phyloP scores from a whole-genome alignment of 2,329 filamentous ascomycete genomes.

The Exophiala alcalophila region DNA sequence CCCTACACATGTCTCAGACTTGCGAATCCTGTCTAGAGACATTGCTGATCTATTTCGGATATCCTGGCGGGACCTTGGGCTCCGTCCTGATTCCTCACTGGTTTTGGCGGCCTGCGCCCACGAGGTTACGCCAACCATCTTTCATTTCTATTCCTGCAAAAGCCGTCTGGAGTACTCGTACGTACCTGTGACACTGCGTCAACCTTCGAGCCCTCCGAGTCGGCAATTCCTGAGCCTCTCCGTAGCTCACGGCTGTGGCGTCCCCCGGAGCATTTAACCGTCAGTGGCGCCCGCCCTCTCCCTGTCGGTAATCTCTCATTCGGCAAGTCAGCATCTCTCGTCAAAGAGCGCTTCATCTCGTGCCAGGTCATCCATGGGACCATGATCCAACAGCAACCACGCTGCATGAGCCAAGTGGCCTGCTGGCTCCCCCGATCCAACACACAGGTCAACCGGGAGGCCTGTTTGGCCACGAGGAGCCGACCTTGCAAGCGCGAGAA shows the following conservation, averaged over 20 bases:
- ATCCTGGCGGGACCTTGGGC: conserved; percentile 4
- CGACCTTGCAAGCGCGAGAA: too few species aligned
- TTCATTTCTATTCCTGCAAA: not conserved
- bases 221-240: not conserved
- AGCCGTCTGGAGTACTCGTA: too few species aligned
- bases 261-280: conserved; percentile 16
- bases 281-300: conserved; percentile 10
- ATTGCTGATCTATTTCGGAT: conserved; percentile 17
- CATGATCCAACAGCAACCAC: too few species aligned
- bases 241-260: conserved; percentile 21
- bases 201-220: not conserved
- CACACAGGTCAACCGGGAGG: conserved; percentile 3
- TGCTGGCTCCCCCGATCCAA: not conserved
- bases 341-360: not conserved
- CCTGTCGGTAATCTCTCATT: conserved; percentile 24
- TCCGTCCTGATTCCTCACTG: not conserved
- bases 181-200: too few species aligned
- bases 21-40: conserved; percentile 20
- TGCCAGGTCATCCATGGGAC: not conserved
- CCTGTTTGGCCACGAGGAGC: not conserved
- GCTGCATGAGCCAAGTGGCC: conserved; percentile 4
- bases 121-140: too few species aligned
- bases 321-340: conserved; percentile 10
- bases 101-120: too few species aligned
- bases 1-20: conserved; percentile 23